Conservation (phyloP, 1,284 basidiomycete species). For the Thelephora terrestris region DNA sequence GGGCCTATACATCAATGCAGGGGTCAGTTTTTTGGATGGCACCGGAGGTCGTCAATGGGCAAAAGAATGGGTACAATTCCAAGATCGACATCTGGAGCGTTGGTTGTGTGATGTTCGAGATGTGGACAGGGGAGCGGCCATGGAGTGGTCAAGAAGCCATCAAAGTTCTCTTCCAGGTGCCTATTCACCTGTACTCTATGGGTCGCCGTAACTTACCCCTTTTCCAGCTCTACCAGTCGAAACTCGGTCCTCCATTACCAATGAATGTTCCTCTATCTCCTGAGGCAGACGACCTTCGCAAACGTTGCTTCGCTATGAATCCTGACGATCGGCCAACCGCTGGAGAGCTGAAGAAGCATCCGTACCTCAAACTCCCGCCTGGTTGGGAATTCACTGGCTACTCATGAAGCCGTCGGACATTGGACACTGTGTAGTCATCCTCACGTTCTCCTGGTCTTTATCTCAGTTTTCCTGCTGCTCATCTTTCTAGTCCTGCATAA, state of each 20-base stretch:
- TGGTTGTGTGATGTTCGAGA: constrained; percentile 95
- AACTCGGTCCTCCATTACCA: constrained; percentile 84
- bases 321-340: constrained; percentile 83
- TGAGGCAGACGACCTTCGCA: constrained; percentile 80
- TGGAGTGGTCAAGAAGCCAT: constrained; percentile 88
- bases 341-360: constrained; percentile 72
- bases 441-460: neutral
- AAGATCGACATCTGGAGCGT: constrained; percentile 99
- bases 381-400: constrained; percentile 73
- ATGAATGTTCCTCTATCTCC: constrained; percentile 67
- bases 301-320: constrained; percentile 88
- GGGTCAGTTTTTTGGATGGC: constrained; percentile 99
- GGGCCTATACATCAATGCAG: constrained; percentile 82
- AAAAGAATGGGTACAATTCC: constrained; percentile 83
- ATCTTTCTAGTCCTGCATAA: constrained; percentile 4
- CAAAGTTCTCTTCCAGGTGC: constrained; percentile 89
- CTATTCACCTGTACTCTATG: constrained; percentile 11
- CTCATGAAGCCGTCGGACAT: constrained; percentile 12
- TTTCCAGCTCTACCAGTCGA: constrained; percentile 66
- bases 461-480: constrained; percentile 1
- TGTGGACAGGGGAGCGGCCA: constrained; percentile 93
- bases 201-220: neutral
- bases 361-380: constrained; percentile 69
- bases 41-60: constrained; percentile 85
- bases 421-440: constrained; percentile 1